A percentile compares a stretch with the other conserved stretches of the same genome.
Conservation (phyloP, 352 stramenopile genomes). For the Thalassiosira mediterranea region DNA sequence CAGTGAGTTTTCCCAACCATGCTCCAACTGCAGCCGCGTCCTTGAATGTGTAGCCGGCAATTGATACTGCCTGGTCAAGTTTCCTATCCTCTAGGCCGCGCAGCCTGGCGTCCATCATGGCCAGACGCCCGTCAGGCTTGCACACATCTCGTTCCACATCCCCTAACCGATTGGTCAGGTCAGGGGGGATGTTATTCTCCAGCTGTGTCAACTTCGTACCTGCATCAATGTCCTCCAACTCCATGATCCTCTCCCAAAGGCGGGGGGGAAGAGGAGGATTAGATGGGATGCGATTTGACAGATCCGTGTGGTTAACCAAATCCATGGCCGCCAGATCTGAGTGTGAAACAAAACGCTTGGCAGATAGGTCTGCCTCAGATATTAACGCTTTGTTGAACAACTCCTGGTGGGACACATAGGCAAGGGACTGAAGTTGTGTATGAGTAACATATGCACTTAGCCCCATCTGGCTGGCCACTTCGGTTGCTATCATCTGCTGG, state of each 20-base stretch:
- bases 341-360: too few species aligned
- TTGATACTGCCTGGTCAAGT: not conserved
- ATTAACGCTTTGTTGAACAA: too few species aligned
- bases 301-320: not conserved
- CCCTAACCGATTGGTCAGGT: not conserved
- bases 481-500: too few species aligned
- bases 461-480: too few species aligned
- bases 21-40: not conserved
- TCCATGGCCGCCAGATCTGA: too few species aligned
- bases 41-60: constrained; percentile 8
- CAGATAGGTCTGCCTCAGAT: too few species aligned
- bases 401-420: too few species aligned
- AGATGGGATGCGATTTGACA: not conserved
- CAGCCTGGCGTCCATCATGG: not conserved
- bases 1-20: not conserved
- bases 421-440: too few species aligned
- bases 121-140: not conserved
- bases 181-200: too few species aligned
- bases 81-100: not conserved
- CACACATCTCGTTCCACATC: not conserved
- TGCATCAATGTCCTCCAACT: too few species aligned
- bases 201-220: too few species aligned
- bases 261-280: not conserved
- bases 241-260: not conserved
- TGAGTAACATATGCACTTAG: too few species aligned